These are phyloP conservation scores for Ramichloridium luteum DNA, from an alignment of 2,329 filamentous ascomycete species.

Conservation along the genomic window DNA sequence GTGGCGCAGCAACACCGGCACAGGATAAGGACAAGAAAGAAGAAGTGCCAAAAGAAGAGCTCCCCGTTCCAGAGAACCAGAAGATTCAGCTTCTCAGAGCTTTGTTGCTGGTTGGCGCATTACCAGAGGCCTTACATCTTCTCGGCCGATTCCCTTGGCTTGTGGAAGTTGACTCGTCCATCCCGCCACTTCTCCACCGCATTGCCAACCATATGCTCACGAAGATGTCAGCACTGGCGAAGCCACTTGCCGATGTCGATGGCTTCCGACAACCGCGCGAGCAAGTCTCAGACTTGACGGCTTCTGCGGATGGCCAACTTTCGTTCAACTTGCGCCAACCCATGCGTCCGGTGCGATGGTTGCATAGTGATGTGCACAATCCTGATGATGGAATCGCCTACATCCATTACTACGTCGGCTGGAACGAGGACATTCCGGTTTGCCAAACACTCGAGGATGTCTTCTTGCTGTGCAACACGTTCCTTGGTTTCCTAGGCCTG, in stretches of 20 bases:
- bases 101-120: slow-evolving; percentile 76
- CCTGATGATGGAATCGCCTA: slow-evolving; percentile 63
- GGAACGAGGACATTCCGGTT: slow-evolving; percentile 82
- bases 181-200: slow-evolving; percentile 71
- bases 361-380: slow-evolving; percentile 65
- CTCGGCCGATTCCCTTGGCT: slow-evolving; percentile 89
- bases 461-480: slow-evolving; percentile 70
- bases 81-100: slow-evolving; percentile 77
- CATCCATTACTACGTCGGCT: slow-evolving; percentile 94
- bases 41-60: slow-evolving; percentile 37
- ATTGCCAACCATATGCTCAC: slow-evolving; percentile 71
- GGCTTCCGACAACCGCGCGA: slow-evolving; percentile 37
- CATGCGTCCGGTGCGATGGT: slow-evolving; percentile 49
- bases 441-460: slow-evolving; percentile 87
- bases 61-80: slow-evolving; percentile 69
- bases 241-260: slow-evolving; percentile 33
- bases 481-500: slow-evolving; percentile 75
- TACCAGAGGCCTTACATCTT: slow-evolving; percentile 87
- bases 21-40: slow-evolving; percentile 30
- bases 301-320: slow-evolving; percentile 56
- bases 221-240: slow-evolving; percentile 52
- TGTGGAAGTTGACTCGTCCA: slow-evolving; percentile 68
- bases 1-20: slow-evolving; percentile 29
- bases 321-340: slow-evolving; percentile 15
- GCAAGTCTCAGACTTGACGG: slow-evolving; percentile 50